Base-by-base conservation (phyloP, 2,329 filamentous ascomycete genomes). In the Metarhizium sp. region DNA sequence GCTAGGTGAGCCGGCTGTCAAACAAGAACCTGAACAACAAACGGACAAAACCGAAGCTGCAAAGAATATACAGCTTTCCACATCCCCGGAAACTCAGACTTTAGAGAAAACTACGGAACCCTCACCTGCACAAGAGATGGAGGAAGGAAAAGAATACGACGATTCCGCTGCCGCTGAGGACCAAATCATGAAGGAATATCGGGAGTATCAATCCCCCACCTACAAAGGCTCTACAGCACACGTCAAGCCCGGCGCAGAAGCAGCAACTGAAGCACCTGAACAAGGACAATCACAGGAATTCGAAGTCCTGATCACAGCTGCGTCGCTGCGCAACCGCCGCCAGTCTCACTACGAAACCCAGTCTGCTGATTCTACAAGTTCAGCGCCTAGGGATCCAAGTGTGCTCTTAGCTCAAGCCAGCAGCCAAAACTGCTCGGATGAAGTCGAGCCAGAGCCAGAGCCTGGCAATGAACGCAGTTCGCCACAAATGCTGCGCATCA, bases 301-400 rank as follows among this genome's bases (percentile, higher is more conserved):
- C 6, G 68, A 70, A 14, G 50, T 62, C n/a, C 53, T 60, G 42
- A 65, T 66, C 50, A 63, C 63, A 10, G 61, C 62, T 40, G 66
- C 67, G 51, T 64, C 67, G 16, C 60, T 69, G 30, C 67, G 68
- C 36, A 66, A 66, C 58, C 63, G 63, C 29, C 61, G 61, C 34
- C 66, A 40, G 11, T 16, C 14, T 16, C 38, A 65, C 40, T 58
- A 58, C 48, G 61, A 58, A 54, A 61, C 53, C 16, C 58, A 58
- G 58, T 64, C 64, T 29, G 59, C 56, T 20, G 65, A 63, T 16
- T 57, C 58, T 4, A 56, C 52, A 56, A 60, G 63, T 40, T 59
- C 60, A 36, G 56, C 58, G 25, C 57, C 55, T n/a, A 54, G 55
- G 10, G 68, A 71, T 52, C 66, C 68, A 4, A 69, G 66, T 50